Base-by-base conservation (phyloP, 1,284 basidiomycete genomes). In the Cystobasidium slooffiae region DNA sequence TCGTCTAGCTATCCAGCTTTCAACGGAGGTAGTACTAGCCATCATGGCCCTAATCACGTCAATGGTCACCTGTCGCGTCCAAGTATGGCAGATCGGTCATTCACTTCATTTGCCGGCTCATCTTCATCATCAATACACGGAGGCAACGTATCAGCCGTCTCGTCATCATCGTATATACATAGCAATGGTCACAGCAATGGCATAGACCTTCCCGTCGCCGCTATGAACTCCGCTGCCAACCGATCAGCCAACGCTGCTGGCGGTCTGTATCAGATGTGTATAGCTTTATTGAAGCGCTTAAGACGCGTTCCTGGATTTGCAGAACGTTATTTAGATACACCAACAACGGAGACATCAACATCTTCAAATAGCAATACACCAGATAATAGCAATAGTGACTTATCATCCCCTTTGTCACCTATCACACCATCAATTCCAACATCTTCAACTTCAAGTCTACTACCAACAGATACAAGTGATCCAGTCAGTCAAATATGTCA, bases 401-500 rank as follows among this genome's bases (percentile, higher is more conserved):
- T 51, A 52, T 18, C 37, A 65, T 51, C 64, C 64, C 64, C 64
- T 53, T 66, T 66, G 51, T 59, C 53, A 18, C 72, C 63, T 31
- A 67, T 53, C n/a, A 47, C 62, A 41, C 58, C 70, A 24, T 41
- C 61, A 37, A 68, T 22, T 5, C 12, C 24, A 62, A 58, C 16
- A 61, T 18, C 41, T 37, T 46, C 47, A 52, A 18, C 51, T 41
- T 59, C 68, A 31, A 49, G 8, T 63, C 67, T 41, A 5, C 16
- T 59, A 59, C 56, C 56, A 4, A 59, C 56, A 59, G 22, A 49
- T 81, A 80, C 16, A 78, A 81, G 76, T 78, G 83, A 81, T 80
- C 86, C 81, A 44, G 96, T 99, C 79, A 90, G 92, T 53, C 93
- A 95, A 83, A 88, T 97, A 64, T 95, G 94, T 89, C 92, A 95